Conservation (phyloP, 2,329 filamentous ascomycete species). For the Trichoderma oligosporum region DNA sequence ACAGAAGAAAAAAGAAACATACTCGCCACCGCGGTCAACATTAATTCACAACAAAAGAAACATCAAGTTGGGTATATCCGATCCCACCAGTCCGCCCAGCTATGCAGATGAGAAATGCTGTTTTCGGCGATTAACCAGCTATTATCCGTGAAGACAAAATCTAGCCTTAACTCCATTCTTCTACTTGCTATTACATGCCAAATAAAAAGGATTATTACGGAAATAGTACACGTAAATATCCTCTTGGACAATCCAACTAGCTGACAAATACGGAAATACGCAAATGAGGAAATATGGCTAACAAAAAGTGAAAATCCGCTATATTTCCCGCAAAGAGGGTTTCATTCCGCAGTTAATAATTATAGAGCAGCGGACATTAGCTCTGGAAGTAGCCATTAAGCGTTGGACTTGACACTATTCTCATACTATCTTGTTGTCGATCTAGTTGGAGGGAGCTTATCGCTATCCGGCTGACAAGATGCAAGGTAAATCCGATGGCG, state of each 20-base stretch:
- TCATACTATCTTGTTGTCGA: background rate
- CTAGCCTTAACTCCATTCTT: background rate
- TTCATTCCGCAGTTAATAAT: too few species aligned
- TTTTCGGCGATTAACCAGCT: background rate
- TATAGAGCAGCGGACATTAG: too few species aligned
- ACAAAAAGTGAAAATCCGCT: background rate
- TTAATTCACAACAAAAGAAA: background rate
- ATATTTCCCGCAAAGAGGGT: too few species aligned
- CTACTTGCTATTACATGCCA: too few species aligned
- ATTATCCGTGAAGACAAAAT: background rate
- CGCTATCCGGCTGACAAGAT: background rate
- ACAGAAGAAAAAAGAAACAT: too few species aligned
- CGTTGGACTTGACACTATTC: background rate
- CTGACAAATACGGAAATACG: conserved; percentile 12
- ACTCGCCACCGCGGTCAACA: background rate
- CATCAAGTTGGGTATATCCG: background rate
- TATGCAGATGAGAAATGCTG: background rate
- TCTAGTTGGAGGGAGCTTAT: background rate
- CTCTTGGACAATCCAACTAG: too few species aligned
- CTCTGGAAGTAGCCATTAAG: background rate
- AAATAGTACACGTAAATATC: too few species aligned
- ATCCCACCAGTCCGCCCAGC: too few species aligned
- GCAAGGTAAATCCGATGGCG: background rate
- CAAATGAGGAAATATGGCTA: background rate
- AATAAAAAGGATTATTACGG: too few species aligned